Base-by-base conservation (phyloP, 2,329 filamentous ascomycete species). In the Cladophialophora bantiana region DNA sequence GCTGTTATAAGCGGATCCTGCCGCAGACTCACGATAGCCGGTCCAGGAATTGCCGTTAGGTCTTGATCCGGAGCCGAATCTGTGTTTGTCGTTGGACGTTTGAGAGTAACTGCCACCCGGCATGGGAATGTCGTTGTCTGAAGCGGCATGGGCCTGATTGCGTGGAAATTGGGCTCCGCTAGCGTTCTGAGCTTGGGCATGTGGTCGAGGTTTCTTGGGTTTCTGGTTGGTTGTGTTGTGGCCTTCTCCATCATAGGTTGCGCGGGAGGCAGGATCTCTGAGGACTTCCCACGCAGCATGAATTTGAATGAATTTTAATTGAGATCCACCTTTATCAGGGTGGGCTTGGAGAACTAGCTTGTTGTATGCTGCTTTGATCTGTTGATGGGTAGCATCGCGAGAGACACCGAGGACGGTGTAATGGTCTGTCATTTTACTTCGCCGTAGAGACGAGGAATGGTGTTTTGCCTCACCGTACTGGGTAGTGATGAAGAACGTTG, bases 251-350 rank as follows among this genome's bases (percentile, higher is more conserved):
- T 67, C 65, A 45, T 59, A 67, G 7, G 18, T 35, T 55, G 55
- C 42, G n/a, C 59, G 42, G 9, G 42, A 4, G 34, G 20, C 20
- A 20, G 60, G 20, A 40, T 67, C 60, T 55, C 48, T 38, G 20
- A 67, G 60, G 15, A 54, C 48, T 55, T 67, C 65, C 20, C 52
- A 67, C 6, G 65, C 65, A 10, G 40, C 10, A 15, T 67, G 59
- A 12, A 67, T 48, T 5, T 45, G n/a, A 20, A 59, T 48, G 35
- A 67, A 67, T 1, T 26, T 45, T 7, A n/a, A 20, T 7, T 48
- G 13, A 4, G 42, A 20, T n/a, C 65, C 65, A 26, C 65, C 65
- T 50, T 70, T 70, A 52, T 70, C 68, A 9, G 68, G 68, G 36
- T 70, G 68, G 38, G 26, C n/a, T 26, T 53, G 62, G 9, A 70